Conservation (phyloP, 2,329 filamentous ascomycete genomes). For the Ceratocystis cubensis region DNA sequence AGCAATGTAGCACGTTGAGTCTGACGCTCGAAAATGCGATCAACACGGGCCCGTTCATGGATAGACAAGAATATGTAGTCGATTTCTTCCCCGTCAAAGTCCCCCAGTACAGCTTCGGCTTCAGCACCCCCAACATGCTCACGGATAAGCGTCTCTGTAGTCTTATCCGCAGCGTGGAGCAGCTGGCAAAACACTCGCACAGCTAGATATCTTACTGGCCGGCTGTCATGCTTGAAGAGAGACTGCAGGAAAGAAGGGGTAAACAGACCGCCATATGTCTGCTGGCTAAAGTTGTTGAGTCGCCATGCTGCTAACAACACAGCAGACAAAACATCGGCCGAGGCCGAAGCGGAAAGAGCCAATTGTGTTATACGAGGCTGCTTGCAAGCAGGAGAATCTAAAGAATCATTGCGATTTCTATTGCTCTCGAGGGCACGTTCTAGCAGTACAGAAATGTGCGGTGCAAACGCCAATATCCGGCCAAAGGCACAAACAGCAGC, state of each 20-base stretch:
- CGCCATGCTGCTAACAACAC: slow-evolving; percentile 62
- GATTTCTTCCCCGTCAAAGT: slow-evolving; percentile 61
- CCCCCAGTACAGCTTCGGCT: slow-evolving; percentile 49
- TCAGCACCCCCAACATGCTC: slow-evolving; percentile 50
- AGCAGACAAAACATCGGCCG: slow-evolving; percentile 25
- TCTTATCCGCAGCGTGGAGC: slow-evolving; percentile 66
- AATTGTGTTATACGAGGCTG: slow-evolving; percentile 16
- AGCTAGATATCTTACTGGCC: slow-evolving; percentile 63
- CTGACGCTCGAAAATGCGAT: slow-evolving; percentile 23
- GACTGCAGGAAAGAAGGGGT: slow-evolving; percentile 54
- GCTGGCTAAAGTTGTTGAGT: slow-evolving; percentile 62
- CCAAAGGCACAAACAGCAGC: slow-evolving; percentile 57
- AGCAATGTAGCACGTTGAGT: slow-evolving; percentile 9
- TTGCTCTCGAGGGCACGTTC: slow-evolving; percentile 31
- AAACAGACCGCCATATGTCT: slow-evolving; percentile 52
- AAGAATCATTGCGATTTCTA: neutral
- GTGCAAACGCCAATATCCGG: slow-evolving; percentile 67
- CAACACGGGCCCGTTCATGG: slow-evolving; percentile 43
- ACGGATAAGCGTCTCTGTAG: slow-evolving; percentile 57
- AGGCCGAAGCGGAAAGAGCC: slow-evolving; percentile 22
- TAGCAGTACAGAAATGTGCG: slow-evolving; percentile 63
- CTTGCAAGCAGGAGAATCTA: slow-evolving; percentile 3
- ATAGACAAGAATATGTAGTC: slow-evolving; percentile 65
- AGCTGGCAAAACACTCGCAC: slow-evolving; percentile 69
- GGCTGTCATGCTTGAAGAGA: slow-evolving; percentile 50